These are phyloP conservation scores for Fomitopsis betulina DNA, from an alignment of 1,284 basidiomycete genomes.

Conservation along the genomic window DNA sequence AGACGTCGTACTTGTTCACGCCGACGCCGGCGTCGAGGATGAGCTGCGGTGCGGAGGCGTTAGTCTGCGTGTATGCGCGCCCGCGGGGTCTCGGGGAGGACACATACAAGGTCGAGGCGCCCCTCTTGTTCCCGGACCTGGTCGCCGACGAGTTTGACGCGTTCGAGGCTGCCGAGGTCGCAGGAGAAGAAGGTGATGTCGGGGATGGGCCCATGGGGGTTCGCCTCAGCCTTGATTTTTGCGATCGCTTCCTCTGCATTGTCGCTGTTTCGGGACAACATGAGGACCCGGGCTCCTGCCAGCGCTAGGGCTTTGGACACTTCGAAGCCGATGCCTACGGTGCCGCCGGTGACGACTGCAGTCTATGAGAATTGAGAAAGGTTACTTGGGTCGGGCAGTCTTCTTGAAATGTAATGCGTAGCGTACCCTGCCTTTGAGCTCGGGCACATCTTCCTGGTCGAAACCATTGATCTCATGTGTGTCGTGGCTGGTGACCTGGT, in stretches of 20 bases:
- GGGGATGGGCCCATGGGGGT: constrained; percentile 15
- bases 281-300: constrained; percentile 35
- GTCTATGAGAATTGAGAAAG: constrained; percentile 16
- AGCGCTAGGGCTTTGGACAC: constrained; percentile 34
- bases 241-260: constrained; percentile 35
- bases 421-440: constrained; percentile 12
- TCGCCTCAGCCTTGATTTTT: constrained; percentile 29
- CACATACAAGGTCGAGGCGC: constrained; percentile 36
- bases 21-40: constrained; percentile 38
- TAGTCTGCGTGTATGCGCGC: background rate
- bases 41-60: constrained; percentile 22
- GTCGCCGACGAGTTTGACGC: constrained; percentile 35
- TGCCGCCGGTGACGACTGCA: constrained; percentile 41
- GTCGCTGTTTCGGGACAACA: constrained; percentile 36
- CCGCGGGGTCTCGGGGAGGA: background rate
- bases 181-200: constrained; percentile 36
- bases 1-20: constrained; percentile 34
- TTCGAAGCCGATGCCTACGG: constrained; percentile 37
- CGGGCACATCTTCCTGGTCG: constrained; percentile 9
- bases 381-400: background rate
- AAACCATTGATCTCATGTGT: background rate
- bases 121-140: constrained; percentile 29
- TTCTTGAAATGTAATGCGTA: background rate
- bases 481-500: constrained; percentile 9
- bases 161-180: constrained; percentile 34